Evolutionary conservation across 352 stramenopile genomes (phyloP), one percentile per base, ranked within the genome.

Genomic region (Phytophthora agathidicida): DNA sequence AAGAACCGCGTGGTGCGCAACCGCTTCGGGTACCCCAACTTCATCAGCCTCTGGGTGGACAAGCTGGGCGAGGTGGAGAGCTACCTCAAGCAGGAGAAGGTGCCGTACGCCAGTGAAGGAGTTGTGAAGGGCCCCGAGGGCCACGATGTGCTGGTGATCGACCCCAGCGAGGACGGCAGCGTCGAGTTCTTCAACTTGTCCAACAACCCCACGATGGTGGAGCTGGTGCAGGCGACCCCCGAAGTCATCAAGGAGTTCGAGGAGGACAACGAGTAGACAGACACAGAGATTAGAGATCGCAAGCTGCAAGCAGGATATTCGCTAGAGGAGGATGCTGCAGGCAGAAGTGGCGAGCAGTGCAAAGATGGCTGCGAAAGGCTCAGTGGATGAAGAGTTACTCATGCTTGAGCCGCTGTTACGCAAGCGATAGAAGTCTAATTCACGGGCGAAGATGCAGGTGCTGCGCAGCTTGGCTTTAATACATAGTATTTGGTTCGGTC

Each of bases 141-240:
- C 31, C 60, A 76, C 53, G 77, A 93, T 37, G 71, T 91, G 57
- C 65, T 93, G 14, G 73, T 88, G 32, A 84, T 93, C 39, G 74
- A 75, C 23, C 82, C 84, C 2, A 83, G 51, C n/a, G 82, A 81
- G 13, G 73, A 86, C 31, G 72, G 77, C 68, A 85, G 75, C 45
- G n/a, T 88, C 20, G 68, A 89, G 73, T 83, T 91, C 46, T 93
- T 94, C 65, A 91, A 94, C 68, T 50, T 94, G 58, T 91, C 80
- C 60, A 83, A 91, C 66, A 84, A 79, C 60, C 83, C 83, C 30
- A 85, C 85, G 8, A 64, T 91, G 49, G 85, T 94, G 33, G 85
- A 94, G 71, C 73, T 94, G 26, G 81, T 94, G 63, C 85, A 94
- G 62, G 85, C 85, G 36, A 82, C 85, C 1, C 55, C 73, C 16